Percentiles rank a stretch among this genome's conserved stretches.
phyloP scores from a whole-genome alignment of 768 basidiomycete genomes.

The Serendipita indica region DNA sequence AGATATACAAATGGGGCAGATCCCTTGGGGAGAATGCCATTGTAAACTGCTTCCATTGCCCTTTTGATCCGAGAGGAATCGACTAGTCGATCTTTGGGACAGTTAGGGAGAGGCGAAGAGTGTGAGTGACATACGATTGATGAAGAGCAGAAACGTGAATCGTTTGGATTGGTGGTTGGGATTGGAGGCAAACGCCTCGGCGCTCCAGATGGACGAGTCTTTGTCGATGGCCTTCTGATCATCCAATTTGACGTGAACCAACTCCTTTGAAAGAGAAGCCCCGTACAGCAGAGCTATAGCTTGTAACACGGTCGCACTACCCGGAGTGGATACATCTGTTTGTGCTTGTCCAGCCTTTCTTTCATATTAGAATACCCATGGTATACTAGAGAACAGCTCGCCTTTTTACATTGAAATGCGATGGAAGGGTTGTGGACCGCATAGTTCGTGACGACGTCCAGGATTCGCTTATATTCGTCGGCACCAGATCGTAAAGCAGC shows the following conservation, averaged over 20 bases:
- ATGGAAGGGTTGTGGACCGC: constrained; percentile 85
- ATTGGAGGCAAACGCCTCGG: constrained; percentile 65
- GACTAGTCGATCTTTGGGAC: constrained; percentile 64
- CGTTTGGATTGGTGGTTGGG: constrained; percentile 85
- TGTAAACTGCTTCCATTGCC: constrained; percentile 77
- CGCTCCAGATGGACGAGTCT: constrained; percentile 44
- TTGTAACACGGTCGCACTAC: constrained; percentile 40
- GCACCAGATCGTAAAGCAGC: constrained; percentile 69
- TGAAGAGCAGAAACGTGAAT: constrained; percentile 74
- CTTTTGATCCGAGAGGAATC: constrained; percentile 78
- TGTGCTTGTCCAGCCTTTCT: constrained; percentile 20
- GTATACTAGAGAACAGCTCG: constrained; percentile 18
- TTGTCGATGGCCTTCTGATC: constrained; percentile 23
- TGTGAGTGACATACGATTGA: constrained; percentile 56
- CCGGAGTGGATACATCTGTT: constrained; percentile 60
- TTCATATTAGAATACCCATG: neutral
- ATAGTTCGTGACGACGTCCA: constrained; percentile 86
- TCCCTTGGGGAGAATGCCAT: constrained; percentile 75
- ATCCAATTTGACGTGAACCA: constrained; percentile 30
- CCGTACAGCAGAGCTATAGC: constrained; percentile 75
- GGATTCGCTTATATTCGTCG: constrained; percentile 83
- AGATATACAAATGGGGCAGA: constrained; percentile 84
- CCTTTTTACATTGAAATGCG: constrained; percentile 88
- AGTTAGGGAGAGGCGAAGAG: neutral
- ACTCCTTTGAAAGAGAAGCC: constrained; percentile 60